phyloP scores from a whole-genome alignment of 2,329 filamentous ascomycete genomes.

The Nigrospora osmanthi region DNA sequence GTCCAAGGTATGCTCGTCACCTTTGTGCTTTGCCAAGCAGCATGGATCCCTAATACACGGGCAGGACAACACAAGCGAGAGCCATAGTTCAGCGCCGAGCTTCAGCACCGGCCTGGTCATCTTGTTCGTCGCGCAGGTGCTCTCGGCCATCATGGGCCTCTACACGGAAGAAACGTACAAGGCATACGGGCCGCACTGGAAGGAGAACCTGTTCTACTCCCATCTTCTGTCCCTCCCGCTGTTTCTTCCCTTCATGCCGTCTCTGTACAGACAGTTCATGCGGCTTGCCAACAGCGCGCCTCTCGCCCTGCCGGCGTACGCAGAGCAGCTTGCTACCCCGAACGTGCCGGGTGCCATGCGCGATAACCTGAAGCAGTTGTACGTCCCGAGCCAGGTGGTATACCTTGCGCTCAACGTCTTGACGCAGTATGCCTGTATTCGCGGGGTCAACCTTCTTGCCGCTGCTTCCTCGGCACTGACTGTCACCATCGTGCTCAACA shows the following conservation, averaged over 20 bases:
- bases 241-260: slow-evolving; percentile 64
- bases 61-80: slow-evolving; percentile 14
- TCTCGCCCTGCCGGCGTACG: slow-evolving; percentile 35
- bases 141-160: slow-evolving; percentile 90
- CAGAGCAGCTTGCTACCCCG: slow-evolving; percentile 18
- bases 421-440: slow-evolving; percentile 92
- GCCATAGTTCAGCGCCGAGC: slow-evolving; percentile 20
- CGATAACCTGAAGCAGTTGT: slow-evolving; percentile 26
- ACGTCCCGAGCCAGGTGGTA: slow-evolving; percentile 61
- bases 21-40: not conserved
- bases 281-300: slow-evolving; percentile 57
- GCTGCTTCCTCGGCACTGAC: slow-evolving; percentile 85
- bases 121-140: slow-evolving; percentile 77
- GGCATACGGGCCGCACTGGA: slow-evolving; percentile 82
- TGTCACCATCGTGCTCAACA: slow-evolving; percentile 92
- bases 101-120: slow-evolving; percentile 70
- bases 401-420: slow-evolving; percentile 71
- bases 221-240: slow-evolving; percentile 68
- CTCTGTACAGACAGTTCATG: slow-evolving; percentile 55
- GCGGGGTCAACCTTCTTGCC: slow-evolving; percentile 89
- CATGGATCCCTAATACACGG: slow-evolving; percentile 14
- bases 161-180: slow-evolving; percentile 90
- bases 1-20: slow-evolving; percentile 55
- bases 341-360: slow-evolving; percentile 29
- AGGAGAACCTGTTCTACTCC: slow-evolving; percentile 94